Conservation (phyloP, 345 rosid species). For the Angophora floribunda region DNA sequence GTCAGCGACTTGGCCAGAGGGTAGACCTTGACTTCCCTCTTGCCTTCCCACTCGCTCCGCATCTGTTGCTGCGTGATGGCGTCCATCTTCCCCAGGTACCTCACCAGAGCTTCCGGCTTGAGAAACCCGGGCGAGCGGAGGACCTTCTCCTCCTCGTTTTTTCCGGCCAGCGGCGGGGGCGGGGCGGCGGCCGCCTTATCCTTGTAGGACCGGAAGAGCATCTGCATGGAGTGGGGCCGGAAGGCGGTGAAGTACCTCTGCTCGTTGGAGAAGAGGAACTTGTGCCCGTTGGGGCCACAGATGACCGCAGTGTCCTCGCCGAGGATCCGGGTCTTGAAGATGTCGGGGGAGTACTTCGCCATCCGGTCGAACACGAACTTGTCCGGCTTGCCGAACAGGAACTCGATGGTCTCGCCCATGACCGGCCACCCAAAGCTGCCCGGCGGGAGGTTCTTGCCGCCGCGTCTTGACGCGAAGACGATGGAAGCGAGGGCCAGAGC, state of each 20-base stretch:
- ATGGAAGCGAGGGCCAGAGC: background rate
- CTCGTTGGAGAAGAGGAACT: slow-evolving; percentile 48
- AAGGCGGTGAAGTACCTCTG: slow-evolving; percentile 41
- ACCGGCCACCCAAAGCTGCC: slow-evolving; percentile 60
- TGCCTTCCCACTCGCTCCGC: slow-evolving; percentile 28
- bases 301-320: slow-evolving; percentile 45
- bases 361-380: slow-evolving; percentile 35
- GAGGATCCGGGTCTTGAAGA: slow-evolving; percentile 46
- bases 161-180: background rate
- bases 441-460: slow-evolving; percentile 31
- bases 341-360: slow-evolving; percentile 29
- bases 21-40: slow-evolving; percentile 12
- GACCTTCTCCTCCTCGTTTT: slow-evolving; percentile 13
- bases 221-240: slow-evolving; percentile 42
- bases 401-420: slow-evolving; percentile 33
- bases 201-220: slow-evolving; percentile 34
- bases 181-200: background rate
- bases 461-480: background rate
- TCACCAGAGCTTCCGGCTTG: slow-evolving; percentile 42
- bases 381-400: slow-evolving; percentile 40
- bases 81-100: slow-evolving; percentile 41
- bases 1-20: slow-evolving; percentile 32
- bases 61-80: slow-evolving; percentile 31
- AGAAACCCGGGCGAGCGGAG: slow-evolving; percentile 30
- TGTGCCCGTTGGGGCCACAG: slow-evolving; percentile 51